These are phyloP conservation scores for Avicennia marina DNA, from an alignment of 257 asterid genomes.

Conservation along the genomic window DNA sequence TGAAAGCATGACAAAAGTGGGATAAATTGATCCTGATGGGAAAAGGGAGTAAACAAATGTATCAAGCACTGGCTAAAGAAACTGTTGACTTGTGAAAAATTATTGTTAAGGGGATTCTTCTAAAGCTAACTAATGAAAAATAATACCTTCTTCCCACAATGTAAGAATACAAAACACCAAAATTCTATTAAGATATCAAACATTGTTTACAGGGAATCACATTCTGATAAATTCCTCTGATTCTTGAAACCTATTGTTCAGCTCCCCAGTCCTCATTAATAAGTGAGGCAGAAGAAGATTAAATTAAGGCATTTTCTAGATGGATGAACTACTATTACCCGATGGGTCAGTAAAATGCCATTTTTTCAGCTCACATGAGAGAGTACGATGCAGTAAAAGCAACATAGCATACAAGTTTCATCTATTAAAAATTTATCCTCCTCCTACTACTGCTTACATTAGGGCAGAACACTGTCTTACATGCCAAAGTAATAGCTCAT, in stretches of 20 bases:
- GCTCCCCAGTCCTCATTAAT: not conserved
- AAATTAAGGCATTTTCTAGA: not conserved
- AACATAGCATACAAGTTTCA: not conserved
- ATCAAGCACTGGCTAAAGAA: not conserved
- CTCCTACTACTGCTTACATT: not conserved
- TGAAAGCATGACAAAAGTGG: constrained; percentile 11
- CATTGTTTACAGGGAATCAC: too few species aligned
- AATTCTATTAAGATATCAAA: too few species aligned
- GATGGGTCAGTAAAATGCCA: not conserved
- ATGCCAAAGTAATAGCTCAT: not conserved
- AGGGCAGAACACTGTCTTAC: not conserved
- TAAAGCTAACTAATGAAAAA: too few species aligned
- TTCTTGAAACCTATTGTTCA: not conserved
- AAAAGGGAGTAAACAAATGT: not conserved
- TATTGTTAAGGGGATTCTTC: too few species aligned
- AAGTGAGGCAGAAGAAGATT: not conserved
- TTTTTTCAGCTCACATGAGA: not conserved
- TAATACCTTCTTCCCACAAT: too few species aligned
- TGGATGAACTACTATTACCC: not conserved
- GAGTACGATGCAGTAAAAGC: not conserved
- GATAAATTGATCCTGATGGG: not conserved
- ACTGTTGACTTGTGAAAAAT: too few species aligned
- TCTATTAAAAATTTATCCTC: not conserved
- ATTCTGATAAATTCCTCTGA: not conserved
- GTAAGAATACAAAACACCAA: too few species aligned